Conservation (phyloP, 1,284 basidiomycete genomes). For the Testicularia cyperi region DNA sequence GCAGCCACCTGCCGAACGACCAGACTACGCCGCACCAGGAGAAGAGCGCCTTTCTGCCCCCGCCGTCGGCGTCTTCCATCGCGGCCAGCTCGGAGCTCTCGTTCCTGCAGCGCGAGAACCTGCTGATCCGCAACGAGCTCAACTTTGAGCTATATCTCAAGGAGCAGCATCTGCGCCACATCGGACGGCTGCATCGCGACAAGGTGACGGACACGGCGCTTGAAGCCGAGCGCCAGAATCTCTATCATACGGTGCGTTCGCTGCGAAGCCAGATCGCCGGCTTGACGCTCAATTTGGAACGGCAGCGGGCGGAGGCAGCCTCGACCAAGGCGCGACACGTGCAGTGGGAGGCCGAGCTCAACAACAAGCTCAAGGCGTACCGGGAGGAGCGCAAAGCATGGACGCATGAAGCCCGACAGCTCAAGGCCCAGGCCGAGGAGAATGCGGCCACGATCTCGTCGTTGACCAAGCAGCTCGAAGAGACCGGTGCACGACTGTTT, state of each 20-base stretch:
- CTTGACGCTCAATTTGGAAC: constrained; percentile 24
- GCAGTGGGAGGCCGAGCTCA: constrained; percentile 55
- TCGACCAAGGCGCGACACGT: constrained; percentile 44
- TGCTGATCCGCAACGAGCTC: constrained; percentile 53
- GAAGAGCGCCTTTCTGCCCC: neutral
- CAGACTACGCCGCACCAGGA: constrained; percentile 13
- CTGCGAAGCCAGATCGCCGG: constrained; percentile 35
- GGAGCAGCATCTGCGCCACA: constrained; percentile 58
- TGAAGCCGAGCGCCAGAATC: constrained; percentile 58
- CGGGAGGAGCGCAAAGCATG: constrained; percentile 54
- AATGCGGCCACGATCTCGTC: constrained; percentile 12
- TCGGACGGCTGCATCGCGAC: constrained; percentile 58
- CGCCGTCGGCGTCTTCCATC: neutral
- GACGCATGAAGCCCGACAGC: constrained; percentile 35
- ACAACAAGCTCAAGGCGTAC: constrained; percentile 52
- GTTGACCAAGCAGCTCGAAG: constrained; percentile 35
- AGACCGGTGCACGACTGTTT: constrained; percentile 46
- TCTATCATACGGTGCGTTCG: constrained; percentile 48
- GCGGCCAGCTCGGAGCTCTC: no score
- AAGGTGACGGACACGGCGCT: constrained; percentile 50
- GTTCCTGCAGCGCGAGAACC: constrained; percentile 47
- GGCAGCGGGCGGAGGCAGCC: constrained; percentile 41
- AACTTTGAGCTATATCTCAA: constrained; percentile 60
- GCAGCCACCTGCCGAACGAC: constrained; percentile 17
- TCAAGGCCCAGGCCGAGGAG: constrained; percentile 45